These are phyloP conservation scores for Rutstroemia sydowiana DNA, from an alignment of 2,329 filamentous ascomycete genomes.

Conservation along the genomic window DNA sequence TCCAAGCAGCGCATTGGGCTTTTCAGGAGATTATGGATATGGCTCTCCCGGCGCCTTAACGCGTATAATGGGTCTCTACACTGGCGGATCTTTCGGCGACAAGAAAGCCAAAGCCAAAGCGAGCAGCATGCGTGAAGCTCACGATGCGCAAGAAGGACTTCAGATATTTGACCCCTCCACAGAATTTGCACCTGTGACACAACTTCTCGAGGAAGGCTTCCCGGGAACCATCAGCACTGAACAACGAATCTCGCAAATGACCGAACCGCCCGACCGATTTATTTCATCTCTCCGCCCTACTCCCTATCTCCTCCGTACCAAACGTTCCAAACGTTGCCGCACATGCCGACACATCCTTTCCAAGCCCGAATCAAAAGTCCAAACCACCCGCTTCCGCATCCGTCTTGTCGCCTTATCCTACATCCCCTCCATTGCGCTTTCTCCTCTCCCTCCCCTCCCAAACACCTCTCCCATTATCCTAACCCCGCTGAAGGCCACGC, in stretches of 20 bases:
- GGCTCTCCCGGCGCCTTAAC: slow-evolving; percentile 74
- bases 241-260: slow-evolving; percentile 45
- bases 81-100: slow-evolving; percentile 51
- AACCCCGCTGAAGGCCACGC: slow-evolving; percentile 43
- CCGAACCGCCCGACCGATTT: slow-evolving; percentile 48
- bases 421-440: slow-evolving; percentile 74
- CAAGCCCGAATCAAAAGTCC: slow-evolving; percentile 86
- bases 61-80: slow-evolving; percentile 88
- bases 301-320: slow-evolving; percentile 77
- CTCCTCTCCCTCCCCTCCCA: slow-evolving; percentile 43
- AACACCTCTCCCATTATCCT: slow-evolving; percentile 19
- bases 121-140: slow-evolving; percentile 74
- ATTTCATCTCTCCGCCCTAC: slow-evolving; percentile 70
- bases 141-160: slow-evolving; percentile 63
- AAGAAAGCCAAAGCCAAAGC: slow-evolving; percentile 62
- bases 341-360: slow-evolving; percentile 91
- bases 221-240: slow-evolving; percentile 49
- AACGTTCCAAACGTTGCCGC: slow-evolving; percentile 88
- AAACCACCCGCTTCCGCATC: slow-evolving; percentile 86
- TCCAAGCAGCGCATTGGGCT: slow-evolving; percentile 46
- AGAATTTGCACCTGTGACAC: slow-evolving; percentile 50
- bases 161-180: slow-evolving; percentile 40
- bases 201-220: slow-evolving; percentile 53
- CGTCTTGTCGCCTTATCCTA: slow-evolving; percentile 81
- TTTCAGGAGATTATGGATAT: slow-evolving; percentile 48